Evolutionary conservation across 495 filamentous ascomycete genomes (phyloP).

Genomic region (Annulohypoxylon moriforme): DNA sequence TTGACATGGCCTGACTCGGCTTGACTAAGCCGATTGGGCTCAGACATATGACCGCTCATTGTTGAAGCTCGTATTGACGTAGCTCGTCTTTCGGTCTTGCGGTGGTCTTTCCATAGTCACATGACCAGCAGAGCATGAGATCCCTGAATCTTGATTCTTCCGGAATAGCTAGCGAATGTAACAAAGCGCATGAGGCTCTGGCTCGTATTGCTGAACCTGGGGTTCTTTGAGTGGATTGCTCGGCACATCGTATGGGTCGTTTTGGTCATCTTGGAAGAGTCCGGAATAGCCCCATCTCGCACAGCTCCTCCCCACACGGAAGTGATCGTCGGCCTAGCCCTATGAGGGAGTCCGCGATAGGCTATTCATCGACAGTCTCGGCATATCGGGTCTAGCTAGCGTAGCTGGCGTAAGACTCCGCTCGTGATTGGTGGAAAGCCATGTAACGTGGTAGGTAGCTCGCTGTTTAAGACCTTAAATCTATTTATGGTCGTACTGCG

Average conservation of each 20-base stretch:
- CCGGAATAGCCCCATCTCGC: slow-evolving; percentile 32
- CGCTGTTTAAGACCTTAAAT: slow-evolving; percentile 11
- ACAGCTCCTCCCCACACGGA: slow-evolving; percentile 31
- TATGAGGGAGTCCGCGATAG: slow-evolving; percentile 22
- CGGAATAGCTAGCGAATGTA: slow-evolving; percentile 20
- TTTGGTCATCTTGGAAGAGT: slow-evolving; percentile 15
- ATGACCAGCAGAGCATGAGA: slow-evolving; percentile 25
- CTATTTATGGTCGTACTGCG: slow-evolving; percentile 16
- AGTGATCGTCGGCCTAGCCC: slow-evolving; percentile 42
- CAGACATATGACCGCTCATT: slow-evolving; percentile 23
- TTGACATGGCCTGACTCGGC: background rate
- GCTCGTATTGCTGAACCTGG: slow-evolving; percentile 37
- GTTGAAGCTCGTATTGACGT: slow-evolving; percentile 40
- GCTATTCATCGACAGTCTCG: slow-evolving; percentile 25
- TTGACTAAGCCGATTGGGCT: slow-evolving; percentile 15
- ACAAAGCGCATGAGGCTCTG: slow-evolving; percentile 34
- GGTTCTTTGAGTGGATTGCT: slow-evolving; percentile 12
- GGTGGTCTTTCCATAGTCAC: slow-evolving; percentile 42
- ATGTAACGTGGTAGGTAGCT: slow-evolving; percentile 37
- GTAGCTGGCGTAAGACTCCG: slow-evolving; percentile 5
- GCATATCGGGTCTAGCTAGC: slow-evolving; percentile 27
- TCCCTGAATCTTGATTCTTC: slow-evolving; percentile 12
- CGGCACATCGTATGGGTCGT: slow-evolving; percentile 15
- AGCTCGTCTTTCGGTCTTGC: slow-evolving; percentile 32
- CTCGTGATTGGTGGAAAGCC: slow-evolving; percentile 6